A percentile compares a stretch with the other conserved stretches of the same genome.
Conservation (phyloP, 2,329 filamentous ascomycete genomes). For the Xylariaceae sp. region DNA sequence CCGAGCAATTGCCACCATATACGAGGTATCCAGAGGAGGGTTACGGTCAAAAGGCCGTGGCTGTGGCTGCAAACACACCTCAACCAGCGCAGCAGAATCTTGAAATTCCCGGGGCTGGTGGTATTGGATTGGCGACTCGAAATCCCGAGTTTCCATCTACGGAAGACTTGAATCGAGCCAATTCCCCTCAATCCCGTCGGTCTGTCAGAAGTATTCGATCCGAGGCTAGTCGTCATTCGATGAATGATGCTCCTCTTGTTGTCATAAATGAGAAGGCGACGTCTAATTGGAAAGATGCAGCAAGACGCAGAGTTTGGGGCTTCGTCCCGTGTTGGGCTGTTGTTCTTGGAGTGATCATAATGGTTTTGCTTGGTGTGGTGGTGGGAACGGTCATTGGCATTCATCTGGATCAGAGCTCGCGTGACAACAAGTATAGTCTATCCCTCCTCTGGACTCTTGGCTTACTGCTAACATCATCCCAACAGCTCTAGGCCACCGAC, state of each 20-base stretch:
- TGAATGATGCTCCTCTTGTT: constrained; percentile 46
- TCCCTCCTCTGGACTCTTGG: background rate
- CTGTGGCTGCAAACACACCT: constrained; percentile 31
- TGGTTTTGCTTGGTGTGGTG: constrained; percentile 50
- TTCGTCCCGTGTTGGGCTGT: constrained; percentile 60
- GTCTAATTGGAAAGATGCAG: constrained; percentile 46
- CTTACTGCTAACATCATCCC: constrained; percentile 14
- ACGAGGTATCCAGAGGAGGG: constrained; percentile 78
- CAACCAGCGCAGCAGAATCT: constrained; percentile 22
- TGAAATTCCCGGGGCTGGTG: constrained; percentile 52
- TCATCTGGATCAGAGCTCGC: constrained; percentile 30
- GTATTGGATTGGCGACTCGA: constrained; percentile 54
- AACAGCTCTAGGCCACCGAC: constrained; percentile 14
- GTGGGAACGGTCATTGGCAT: constrained; percentile 54
- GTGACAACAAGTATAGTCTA: constrained; percentile 19
- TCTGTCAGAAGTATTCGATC: constrained; percentile 49
- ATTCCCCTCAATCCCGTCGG: constrained; percentile 44
- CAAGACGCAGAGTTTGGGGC: constrained; percentile 52
- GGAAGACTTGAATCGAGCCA: constrained; percentile 43
- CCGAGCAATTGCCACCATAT: constrained; percentile 88
- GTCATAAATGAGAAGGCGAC: constrained; percentile 45
- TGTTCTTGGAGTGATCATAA: constrained; percentile 42
- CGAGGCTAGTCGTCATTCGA: constrained; percentile 48
- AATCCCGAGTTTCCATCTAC: constrained; percentile 59
- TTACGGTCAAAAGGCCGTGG: constrained; percentile 49